Conservation (phyloP, 192 early-diverging fungal species). For the Allomyces arbusculus region DNA sequence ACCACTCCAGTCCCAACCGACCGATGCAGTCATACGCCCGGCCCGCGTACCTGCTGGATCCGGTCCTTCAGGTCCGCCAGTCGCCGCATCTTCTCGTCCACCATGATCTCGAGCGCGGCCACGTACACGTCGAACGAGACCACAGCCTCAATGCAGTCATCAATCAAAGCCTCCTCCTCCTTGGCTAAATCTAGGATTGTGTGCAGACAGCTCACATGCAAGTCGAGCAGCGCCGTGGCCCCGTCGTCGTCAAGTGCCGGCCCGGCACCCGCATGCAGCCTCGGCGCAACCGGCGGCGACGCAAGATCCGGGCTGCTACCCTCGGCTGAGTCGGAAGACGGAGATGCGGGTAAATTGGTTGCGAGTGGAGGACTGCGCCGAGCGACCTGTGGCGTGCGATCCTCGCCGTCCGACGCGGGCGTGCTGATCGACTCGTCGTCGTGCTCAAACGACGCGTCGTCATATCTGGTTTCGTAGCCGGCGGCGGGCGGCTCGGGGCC, state of each 20-base stretch:
- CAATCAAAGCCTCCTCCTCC: neutral
- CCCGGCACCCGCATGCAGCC: neutral
- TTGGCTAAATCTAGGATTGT: neutral
- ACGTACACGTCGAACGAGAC: neutral
- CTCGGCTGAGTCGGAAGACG: no score
- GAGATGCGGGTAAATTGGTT: no score
- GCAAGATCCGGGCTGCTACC: neutral
- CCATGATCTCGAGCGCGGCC: neutral
- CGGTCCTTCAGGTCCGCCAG: neutral
- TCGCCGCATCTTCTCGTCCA: neutral
- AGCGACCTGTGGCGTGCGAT: slow-evolving; percentile 4
- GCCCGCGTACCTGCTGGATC: neutral
- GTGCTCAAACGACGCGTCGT: neutral
- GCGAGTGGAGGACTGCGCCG: neutral
- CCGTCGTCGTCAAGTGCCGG: neutral
- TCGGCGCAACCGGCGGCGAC: neutral
- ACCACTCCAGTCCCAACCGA: no score
- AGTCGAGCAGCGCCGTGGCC: neutral
- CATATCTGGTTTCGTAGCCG: neutral
- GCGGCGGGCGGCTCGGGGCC: neutral
- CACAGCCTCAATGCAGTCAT: neutral
- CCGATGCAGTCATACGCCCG: no score
- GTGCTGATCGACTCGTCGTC: neutral
- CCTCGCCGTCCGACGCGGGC: slow-evolving; percentile 5
- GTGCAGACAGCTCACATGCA: neutral